Evolutionary conservation across 2,329 filamentous ascomycete genomes (phyloP).

Genomic region (Leptodontidium sp.): DNA sequence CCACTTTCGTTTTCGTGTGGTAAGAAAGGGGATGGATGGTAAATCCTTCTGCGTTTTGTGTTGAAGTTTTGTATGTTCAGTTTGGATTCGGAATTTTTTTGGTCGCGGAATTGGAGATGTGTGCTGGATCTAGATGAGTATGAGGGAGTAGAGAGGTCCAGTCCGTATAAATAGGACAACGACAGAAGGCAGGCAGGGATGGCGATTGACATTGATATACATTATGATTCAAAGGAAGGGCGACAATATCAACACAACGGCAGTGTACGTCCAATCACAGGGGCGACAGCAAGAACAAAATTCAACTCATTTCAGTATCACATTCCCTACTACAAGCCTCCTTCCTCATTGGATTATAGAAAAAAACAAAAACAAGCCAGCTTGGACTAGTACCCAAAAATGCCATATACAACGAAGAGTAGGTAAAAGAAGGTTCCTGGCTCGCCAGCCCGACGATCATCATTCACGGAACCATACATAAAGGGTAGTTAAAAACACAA

Average conservation of each 20-base stretch:
- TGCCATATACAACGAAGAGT: conserved; percentile 10
- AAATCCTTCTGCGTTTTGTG: no score
- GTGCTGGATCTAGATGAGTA: no score
- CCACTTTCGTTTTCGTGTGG: no score
- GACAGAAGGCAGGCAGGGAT: neutral
- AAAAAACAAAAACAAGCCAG: neutral
- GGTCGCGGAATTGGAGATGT: no score
- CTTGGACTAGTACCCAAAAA: neutral
- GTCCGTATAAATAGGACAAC: no score
- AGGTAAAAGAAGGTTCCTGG: neutral
- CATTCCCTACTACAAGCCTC: neutral
- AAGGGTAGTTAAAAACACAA: neutral
- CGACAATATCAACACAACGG: neutral
- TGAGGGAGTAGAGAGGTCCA: no score
- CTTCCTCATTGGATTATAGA: neutral
- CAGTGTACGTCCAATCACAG: neutral
- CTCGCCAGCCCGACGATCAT: neutral
- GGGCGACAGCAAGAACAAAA: neutral
- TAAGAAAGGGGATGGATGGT: no score
- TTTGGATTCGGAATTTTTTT: no score
- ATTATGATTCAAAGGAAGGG: no score
- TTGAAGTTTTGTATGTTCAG: no score
- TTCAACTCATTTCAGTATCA: neutral
- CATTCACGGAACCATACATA: neutral
- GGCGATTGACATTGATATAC: no score